Evolutionary conservation across 805 yeast genomes (phyloP).

Genomic region (Kockiozyma suomiensis): DNA sequence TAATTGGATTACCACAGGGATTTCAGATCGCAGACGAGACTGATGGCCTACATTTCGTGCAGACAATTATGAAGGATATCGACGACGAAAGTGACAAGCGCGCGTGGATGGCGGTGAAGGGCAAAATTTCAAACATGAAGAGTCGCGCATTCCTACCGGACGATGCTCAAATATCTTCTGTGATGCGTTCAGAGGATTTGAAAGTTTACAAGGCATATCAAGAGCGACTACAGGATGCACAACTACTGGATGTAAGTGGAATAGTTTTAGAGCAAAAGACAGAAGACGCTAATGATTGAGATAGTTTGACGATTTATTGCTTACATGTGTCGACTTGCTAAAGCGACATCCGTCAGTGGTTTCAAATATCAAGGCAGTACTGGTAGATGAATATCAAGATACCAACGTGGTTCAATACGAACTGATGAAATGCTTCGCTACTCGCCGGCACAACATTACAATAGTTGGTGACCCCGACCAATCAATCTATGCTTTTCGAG

Average conservation of each 20-base stretch:
- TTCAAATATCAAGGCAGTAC: slow-evolving; percentile 61
- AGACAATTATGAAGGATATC: slow-evolving; percentile 43
- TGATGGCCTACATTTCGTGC: slow-evolving; percentile 53
- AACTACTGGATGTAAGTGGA: slow-evolving; percentile 49
- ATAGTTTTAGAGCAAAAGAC: neutral
- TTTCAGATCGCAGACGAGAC: slow-evolving; percentile 66
- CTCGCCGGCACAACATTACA: slow-evolving; percentile 60
- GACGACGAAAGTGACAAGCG: slow-evolving; percentile 9
- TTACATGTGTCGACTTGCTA: slow-evolving; percentile 57
- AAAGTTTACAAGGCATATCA: slow-evolving; percentile 59
- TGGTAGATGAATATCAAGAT: slow-evolving; percentile 95
- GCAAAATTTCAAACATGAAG: slow-evolving; percentile 25
- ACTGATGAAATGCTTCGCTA: slow-evolving; percentile 59
- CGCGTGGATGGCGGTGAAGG: neutral
- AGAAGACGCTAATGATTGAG: neutral
- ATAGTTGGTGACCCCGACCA: slow-evolving; percentile 98
- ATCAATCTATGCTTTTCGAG: slow-evolving; percentile 85
- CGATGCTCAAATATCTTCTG: neutral
- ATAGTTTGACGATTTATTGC: slow-evolving; percentile 79
- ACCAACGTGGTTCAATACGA: slow-evolving; percentile 77
- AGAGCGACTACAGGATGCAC: slow-evolving; percentile 45
- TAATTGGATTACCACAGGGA: slow-evolving; percentile 44
- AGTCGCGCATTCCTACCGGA: slow-evolving; percentile 24
- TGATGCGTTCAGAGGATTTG: slow-evolving; percentile 15
- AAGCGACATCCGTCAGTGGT: slow-evolving; percentile 49